phyloP scores from a whole-genome alignment of 345 rosid genomes.

The Fremontodendron californicum region DNA sequence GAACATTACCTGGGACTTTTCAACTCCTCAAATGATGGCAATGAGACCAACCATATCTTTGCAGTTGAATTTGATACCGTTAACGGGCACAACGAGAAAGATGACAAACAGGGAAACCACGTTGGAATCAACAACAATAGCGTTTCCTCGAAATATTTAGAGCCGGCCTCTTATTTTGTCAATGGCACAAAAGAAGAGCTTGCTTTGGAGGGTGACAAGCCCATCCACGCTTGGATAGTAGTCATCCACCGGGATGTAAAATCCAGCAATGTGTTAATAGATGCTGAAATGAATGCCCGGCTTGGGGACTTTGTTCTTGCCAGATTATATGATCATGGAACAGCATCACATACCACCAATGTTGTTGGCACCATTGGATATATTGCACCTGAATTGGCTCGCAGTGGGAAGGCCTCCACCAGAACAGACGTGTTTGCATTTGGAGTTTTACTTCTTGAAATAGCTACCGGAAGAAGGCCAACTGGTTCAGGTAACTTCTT shows the following conservation, averaged over 20 bases:
- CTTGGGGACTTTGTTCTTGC: slow-evolving; percentile 79
- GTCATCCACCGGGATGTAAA: slow-evolving; percentile 77
- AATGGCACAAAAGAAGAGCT: not conserved
- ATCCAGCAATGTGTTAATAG: slow-evolving; percentile 71
- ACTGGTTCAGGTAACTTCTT: slow-evolving; percentile 1
- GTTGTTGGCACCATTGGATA: slow-evolving; percentile 72
- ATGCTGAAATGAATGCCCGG: slow-evolving; percentile 52
- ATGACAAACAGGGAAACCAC: slow-evolving; percentile 33
- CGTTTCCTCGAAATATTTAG: slow-evolving; percentile 13
- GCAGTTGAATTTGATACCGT: slow-evolving; percentile 61
- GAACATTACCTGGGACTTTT: slow-evolving; percentile 47
- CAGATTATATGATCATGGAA: slow-evolving; percentile 58
- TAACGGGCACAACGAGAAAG: slow-evolving; percentile 8
- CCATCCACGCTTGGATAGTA: slow-evolving; percentile 52
- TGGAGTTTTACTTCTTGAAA: slow-evolving; percentile 60
- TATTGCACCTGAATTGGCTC: slow-evolving; percentile 65
- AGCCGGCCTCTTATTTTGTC: slow-evolving; percentile 24
- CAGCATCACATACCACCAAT: slow-evolving; percentile 46
- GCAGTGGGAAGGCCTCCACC: slow-evolving; percentile 58
- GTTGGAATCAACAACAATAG: slow-evolving; percentile 52
- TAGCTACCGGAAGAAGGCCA: slow-evolving; percentile 54
- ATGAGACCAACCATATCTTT: slow-evolving; percentile 31
- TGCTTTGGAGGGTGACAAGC: slow-evolving; percentile 33
- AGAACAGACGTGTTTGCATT: slow-evolving; percentile 62
- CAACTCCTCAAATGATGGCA: slow-evolving; percentile 21